phyloP scores from a whole-genome alignment of 208 protist genomes.

The Leishmania arabica region DNA sequence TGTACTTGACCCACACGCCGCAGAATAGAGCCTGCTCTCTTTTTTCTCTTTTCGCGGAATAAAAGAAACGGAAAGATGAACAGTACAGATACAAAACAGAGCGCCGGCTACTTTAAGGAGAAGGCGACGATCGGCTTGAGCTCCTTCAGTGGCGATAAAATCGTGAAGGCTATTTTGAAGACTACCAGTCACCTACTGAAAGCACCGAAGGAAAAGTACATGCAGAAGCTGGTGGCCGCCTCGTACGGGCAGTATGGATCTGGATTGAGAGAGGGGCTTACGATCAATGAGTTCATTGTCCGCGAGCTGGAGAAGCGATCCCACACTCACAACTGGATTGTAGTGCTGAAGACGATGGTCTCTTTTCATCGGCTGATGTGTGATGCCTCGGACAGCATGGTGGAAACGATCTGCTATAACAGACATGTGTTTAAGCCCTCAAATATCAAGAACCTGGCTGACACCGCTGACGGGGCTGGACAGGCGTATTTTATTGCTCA shows the following conservation, averaged over 20 bases:
- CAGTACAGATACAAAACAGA: conserved; percentile 60
- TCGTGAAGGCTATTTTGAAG: conserved; percentile 77
- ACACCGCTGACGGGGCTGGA: conserved; percentile 40
- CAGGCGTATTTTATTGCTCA: conserved; percentile 68
- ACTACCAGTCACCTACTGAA: conserved; percentile 86
- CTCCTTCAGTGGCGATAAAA: conserved; percentile 64
- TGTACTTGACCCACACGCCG: too few species aligned
- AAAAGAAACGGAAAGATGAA: conserved; percentile 32
- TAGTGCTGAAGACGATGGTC: conserved; percentile 83
- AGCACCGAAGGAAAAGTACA: conserved; percentile 87
- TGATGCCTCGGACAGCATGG: conserved; percentile 65
- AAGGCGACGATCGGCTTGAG: conserved; percentile 78
- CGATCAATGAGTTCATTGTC: conserved; percentile 68
- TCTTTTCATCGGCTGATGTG: conserved; percentile 71
- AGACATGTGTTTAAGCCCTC: conserved; percentile 47
- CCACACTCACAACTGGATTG: conserved; percentile 86
- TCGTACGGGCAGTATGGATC: conserved; percentile 58
- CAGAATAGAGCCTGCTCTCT: background rate
- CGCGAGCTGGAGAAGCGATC: conserved; percentile 70
- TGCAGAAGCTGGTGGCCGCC: conserved; percentile 67
- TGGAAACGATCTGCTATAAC: conserved; percentile 51
- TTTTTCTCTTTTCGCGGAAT: background rate
- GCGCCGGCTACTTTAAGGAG: conserved; percentile 81
- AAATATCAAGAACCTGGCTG: conserved; percentile 60
- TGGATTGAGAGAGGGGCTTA: conserved; percentile 25